Base-by-base conservation (phyloP, 1,284 basidiomycete genomes). In the Sutorius eximius region DNA sequence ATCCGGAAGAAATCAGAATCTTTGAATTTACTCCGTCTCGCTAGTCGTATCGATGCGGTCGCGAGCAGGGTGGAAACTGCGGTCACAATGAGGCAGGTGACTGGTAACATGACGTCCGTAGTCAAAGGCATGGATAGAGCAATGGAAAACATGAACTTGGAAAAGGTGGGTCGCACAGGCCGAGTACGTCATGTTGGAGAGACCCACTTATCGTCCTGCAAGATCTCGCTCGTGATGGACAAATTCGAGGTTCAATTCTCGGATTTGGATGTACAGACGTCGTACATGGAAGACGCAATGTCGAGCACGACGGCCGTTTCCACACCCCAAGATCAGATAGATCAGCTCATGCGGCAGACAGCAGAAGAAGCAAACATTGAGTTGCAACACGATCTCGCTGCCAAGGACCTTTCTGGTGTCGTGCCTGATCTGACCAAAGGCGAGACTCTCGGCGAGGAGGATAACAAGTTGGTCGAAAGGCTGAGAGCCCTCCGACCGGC, bases 191-290 rank as follows among this genome's bases (percentile, higher is more conserved):
- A 24, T 46, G 38, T 15, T 48, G 24, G 24, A 53, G n/a, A 50
- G 24, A 30, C 16, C 38, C 34, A 38, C 53, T 43, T 42, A 59
- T 54, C 37, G 43, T 52, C 53, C 34, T 49, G 18, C 34, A 62
- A 98, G 95, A 99, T 99, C 73, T 96, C 97, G 12, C 75, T 93
- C 58, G 94, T 99, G 16, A 99, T 99, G 97, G 97, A 99, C 77
- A 98, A 96, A 76, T 99, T 99, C 72, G 97, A 99, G 73, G 70
- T 86, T 3, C 96, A 99, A 67, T 98, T 99, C 75, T 82, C 93
- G 55, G 97, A 99, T 73, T 83, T 99, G 38, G 97, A 99, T 69
- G 97, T 98, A 5, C 97, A 99, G 73, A 97, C 97, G 4, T 91
- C 89, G 4, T 96, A 96, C 75, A 97, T 99, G 94, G 97, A 99